phyloP scores from a whole-genome alignment of 2,329 filamentous ascomycete genomes.

The Colletotrichum kahawae region DNA sequence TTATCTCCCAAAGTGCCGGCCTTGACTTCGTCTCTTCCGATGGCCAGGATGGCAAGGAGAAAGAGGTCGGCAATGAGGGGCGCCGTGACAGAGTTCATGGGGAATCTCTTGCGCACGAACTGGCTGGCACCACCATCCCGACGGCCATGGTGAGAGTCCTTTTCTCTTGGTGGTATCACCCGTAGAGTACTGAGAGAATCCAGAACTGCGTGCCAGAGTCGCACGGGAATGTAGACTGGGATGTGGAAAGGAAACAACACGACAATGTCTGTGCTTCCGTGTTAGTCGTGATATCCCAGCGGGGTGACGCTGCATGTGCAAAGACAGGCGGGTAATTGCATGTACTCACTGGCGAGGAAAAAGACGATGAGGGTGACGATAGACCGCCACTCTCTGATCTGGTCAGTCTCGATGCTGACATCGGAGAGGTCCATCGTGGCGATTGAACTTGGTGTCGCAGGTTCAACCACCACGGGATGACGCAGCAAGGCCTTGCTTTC shows the following conservation, averaged over 20 bases:
- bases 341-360: slow-evolving; percentile 71
- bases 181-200: slow-evolving; percentile 48
- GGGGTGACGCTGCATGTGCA: not conserved
- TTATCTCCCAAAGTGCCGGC: slow-evolving; percentile 71
- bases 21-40: slow-evolving; percentile 69
- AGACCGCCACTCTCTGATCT: slow-evolving; percentile 70
- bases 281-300: not conserved
- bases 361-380: slow-evolving; percentile 75
- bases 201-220: slow-evolving; percentile 48
- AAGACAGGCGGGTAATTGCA: not conserved
- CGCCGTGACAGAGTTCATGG: slow-evolving; percentile 74
- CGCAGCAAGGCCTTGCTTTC: not conserved
- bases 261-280: slow-evolving; percentile 59
- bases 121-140: slow-evolving; percentile 30
- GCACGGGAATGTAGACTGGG: slow-evolving; percentile 63
- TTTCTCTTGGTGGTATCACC: slow-evolving; percentile 42
- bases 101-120: slow-evolving; percentile 61
- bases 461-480: not conserved
- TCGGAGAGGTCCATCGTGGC: slow-evolving; percentile 24
- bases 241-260: slow-evolving; percentile 74
- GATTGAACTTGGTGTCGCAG: not conserved
- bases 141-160: slow-evolving; percentile 26
- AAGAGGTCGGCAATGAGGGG: slow-evolving; percentile 75
- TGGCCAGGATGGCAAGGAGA: slow-evolving; percentile 71
- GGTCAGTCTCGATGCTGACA: slow-evolving; percentile 48